A percentile compares a stretch with the other conserved stretches of the same genome.
Evolutionary conservation across 179 eudicot genomes (phyloP).

Genomic region (Corrigiola litoralis): DNA sequence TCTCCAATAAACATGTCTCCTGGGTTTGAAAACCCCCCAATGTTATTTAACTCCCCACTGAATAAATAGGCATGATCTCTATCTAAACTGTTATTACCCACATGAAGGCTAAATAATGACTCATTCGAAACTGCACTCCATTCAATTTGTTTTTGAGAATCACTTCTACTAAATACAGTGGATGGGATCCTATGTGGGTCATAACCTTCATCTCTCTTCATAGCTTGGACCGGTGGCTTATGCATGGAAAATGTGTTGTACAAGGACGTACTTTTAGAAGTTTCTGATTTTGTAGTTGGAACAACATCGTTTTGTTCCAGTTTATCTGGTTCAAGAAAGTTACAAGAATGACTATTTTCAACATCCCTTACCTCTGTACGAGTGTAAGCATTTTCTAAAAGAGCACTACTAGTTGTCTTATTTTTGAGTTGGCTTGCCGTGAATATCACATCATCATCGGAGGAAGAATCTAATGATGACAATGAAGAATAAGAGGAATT

Average conservation of each 20-base stretch:
- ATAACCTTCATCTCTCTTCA: slow-evolving; percentile 41
- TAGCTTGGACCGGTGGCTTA: slow-evolving; percentile 45
- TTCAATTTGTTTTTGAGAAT: slow-evolving; percentile 34
- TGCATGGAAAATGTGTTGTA: background rate
- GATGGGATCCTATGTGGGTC: slow-evolving; percentile 50
- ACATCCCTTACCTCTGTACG: background rate
- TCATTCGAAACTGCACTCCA: slow-evolving; percentile 66
- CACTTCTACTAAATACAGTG: slow-evolving; percentile 31
- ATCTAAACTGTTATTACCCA: slow-evolving; percentile 42
- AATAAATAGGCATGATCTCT: slow-evolving; percentile 28
- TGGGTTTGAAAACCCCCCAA: slow-evolving; percentile 5
- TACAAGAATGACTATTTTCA: background rate
- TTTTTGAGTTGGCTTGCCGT: background rate
- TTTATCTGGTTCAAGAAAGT: background rate
- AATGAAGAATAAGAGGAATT: slow-evolving; percentile 5
- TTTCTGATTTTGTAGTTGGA: too few species aligned
- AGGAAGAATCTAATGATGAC: slow-evolving; percentile 18
- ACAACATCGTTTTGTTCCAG: too few species aligned
- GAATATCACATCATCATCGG: slow-evolving; percentile 30
- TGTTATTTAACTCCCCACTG: slow-evolving; percentile 18
- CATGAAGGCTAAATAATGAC: slow-evolving; percentile 61
- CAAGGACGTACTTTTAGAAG: background rate
- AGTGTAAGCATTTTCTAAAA: background rate
- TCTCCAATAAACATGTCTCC: background rate
- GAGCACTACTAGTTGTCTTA: too few species aligned